Evolutionary conservation across 306 rosid genomes (phyloP).

Genomic region (Biancaea sappan): DNA sequence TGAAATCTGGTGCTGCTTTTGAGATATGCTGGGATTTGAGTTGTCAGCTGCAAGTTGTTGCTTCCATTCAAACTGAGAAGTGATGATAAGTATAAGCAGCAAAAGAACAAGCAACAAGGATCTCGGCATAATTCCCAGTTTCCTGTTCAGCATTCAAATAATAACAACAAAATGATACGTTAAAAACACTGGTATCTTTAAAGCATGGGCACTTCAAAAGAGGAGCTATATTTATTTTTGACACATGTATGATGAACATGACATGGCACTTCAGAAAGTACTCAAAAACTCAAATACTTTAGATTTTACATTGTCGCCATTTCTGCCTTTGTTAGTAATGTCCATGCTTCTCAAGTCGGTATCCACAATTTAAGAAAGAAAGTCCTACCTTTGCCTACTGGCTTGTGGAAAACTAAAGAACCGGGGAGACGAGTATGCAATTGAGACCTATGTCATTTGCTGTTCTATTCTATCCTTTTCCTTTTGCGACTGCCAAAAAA

Average conservation of each 20-base stretch:
- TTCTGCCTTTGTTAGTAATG: no score
- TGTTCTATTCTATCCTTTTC: no score
- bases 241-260: no score
- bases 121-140: slow-evolving; percentile 65
- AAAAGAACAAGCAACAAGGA: slow-evolving; percentile 82
- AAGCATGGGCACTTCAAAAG: no score
- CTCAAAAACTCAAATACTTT: no score
- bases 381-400: not conserved
- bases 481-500: no score
- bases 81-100: slow-evolving; percentile 74
- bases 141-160: slow-evolving; percentile 49
- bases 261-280: no score
- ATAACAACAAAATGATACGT: not conserved
- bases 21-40: slow-evolving; percentile 45
- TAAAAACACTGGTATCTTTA: not conserved
- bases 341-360: not conserved
- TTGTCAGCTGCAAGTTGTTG: slow-evolving; percentile 77
- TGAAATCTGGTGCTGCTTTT: slow-evolving; percentile 66
- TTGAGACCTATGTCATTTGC: no score
- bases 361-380: not conserved
- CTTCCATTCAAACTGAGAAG: slow-evolving; percentile 94
- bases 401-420: not conserved
- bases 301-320: no score
- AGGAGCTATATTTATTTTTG: no score
- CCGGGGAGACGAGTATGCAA: no score